A percentile compares a stretch with the other conserved stretches of the same genome.
phyloP scores from a whole-genome alignment of 306 rosid species.

The Styphnolobium japonicum region DNA sequence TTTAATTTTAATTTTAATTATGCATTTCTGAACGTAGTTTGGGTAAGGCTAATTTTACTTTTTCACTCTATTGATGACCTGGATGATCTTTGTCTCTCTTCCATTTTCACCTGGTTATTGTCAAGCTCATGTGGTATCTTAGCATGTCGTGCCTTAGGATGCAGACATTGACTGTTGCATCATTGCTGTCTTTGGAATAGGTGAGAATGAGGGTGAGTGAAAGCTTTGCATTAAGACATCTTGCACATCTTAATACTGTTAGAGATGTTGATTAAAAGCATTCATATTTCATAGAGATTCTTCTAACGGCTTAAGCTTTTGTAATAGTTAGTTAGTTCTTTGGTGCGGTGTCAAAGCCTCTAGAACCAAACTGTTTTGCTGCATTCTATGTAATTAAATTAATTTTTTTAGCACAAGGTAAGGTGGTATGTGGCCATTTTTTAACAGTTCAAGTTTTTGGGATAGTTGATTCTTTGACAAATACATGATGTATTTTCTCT shows the following conservation, averaged over 20 bases:
- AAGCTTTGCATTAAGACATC: neutral
- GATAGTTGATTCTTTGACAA: neutral
- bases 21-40: neutral
- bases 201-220: neutral
- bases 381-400: neutral
- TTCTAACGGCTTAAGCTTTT: neutral
- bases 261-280: neutral
- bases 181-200: neutral
- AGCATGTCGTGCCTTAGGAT: constrained; percentile 11
- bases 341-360: neutral
- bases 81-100: neutral
- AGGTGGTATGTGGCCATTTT: neutral
- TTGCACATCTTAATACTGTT: neutral
- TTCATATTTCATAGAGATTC: neutral
- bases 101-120: neutral
- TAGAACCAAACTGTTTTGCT: neutral
- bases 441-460: neutral
- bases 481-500: neutral
- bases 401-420: neutral
- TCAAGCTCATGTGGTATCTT: neutral
- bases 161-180: neutral
- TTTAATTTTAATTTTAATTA: too few species aligned
- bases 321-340: neutral
- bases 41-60: neutral
- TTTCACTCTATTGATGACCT: constrained; percentile 11